phyloP scores from a whole-genome alignment of 2,329 filamentous ascomycete genomes.

The Penicillium sclerotiorum region DNA sequence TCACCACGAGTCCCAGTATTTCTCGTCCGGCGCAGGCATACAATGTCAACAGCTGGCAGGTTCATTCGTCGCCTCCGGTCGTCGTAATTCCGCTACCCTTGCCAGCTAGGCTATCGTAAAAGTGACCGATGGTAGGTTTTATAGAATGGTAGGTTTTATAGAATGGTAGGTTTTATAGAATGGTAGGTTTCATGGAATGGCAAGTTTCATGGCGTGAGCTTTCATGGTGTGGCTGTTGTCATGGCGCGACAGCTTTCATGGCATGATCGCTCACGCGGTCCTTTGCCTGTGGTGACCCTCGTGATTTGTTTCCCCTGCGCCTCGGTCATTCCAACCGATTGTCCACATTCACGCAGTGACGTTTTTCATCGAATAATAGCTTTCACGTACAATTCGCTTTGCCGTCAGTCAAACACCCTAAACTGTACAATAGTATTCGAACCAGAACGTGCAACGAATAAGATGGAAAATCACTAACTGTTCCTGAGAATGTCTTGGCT shows the following conservation, averaged over 20 bases:
- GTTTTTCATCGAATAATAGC: conserved; percentile 1
- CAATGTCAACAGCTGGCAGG: neutral
- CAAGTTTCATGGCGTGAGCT: conserved; percentile 1
- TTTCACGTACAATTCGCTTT: conserved; percentile 1
- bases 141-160: no score
- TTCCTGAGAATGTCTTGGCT: conserved; percentile 1
- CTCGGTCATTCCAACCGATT: conserved; percentile 1
- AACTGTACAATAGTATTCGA: conserved; percentile 1
- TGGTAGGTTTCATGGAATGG: conserved; percentile 1
- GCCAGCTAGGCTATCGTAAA: neutral
- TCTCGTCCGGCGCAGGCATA: neutral
- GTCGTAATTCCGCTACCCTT: neutral
- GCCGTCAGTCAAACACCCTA: conserved; percentile 1
- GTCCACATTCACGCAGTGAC: conserved; percentile 1
- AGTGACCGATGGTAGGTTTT: neutral
- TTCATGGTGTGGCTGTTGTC: neutral
- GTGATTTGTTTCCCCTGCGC: neutral
- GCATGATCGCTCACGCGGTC: neutral
- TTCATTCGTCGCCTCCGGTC: neutral
- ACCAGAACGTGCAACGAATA: conserved; percentile 1
- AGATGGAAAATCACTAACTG: neutral
- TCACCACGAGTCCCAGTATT: conserved; percentile 1
- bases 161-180: no score
- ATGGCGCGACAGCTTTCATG: neutral
- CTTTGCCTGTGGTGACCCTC: conserved; percentile 1